phyloP scores from a whole-genome alignment of 306 rosid species.

The Medicago ruthenica region DNA sequence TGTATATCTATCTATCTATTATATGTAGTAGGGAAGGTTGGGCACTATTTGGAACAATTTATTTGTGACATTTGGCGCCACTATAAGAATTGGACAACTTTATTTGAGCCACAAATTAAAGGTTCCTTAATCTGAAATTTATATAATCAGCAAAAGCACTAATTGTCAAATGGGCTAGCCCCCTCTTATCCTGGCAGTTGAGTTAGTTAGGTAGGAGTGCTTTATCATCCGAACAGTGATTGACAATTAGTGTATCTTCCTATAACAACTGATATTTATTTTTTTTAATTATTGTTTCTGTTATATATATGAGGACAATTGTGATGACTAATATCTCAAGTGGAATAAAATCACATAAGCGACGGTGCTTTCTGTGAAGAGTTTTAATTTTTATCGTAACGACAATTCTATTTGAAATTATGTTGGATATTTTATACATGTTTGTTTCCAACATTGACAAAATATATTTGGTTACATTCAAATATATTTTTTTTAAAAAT shows the following conservation, averaged over 20 bases:
- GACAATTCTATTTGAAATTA: no score
- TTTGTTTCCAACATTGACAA: no score
- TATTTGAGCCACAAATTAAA: constrained; percentile 24
- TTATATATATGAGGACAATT: background rate
- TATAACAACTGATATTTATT: constrained; percentile 18
- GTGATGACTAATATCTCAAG: background rate
- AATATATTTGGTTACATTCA: no score
- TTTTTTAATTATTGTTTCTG: background rate
- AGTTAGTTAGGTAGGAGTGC: constrained; percentile 43
- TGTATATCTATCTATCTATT: background rate
- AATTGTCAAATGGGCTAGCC: constrained; percentile 22
- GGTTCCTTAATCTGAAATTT: constrained; percentile 42
- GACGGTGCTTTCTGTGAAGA: no score
- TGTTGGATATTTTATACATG: no score
- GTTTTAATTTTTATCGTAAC: no score
- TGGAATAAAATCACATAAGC: background rate
- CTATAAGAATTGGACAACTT: constrained; percentile 31
- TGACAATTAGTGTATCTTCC: constrained; percentile 29
- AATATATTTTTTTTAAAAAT: no score
- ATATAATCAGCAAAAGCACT: constrained; percentile 41
- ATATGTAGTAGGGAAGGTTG: constrained; percentile 3
- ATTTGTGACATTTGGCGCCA: constrained; percentile 37
- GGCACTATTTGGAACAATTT: constrained; percentile 27
- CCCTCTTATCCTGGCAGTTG: constrained; percentile 28
- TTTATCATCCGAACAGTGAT: constrained; percentile 30